Evolutionary conservation across 2,329 filamentous ascomycete species (phyloP), one percentile per base, ranked within the genome.

Genomic region (Colletotrichum neosansevieriae): DNA sequence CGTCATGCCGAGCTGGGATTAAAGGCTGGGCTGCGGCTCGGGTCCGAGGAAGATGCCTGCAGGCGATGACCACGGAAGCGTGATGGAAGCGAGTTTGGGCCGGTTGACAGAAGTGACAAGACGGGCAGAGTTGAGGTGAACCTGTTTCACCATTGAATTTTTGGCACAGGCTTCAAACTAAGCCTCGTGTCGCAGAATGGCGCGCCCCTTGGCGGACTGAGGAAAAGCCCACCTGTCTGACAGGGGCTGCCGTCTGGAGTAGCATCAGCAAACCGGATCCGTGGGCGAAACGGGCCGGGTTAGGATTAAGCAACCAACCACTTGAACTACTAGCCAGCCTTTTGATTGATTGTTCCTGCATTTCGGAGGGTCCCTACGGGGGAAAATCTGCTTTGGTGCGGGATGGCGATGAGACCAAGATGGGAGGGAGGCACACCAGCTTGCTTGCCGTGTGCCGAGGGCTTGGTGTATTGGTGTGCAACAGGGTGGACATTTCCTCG

Each of bases 131-230:
- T 60, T 44, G 63, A 69, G 67, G 67, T 69, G 63, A 69, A 62
- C 34, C 51, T 69, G 67, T 69, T 69, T 69, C 67, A 69, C 67
- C 67, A 69, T 62, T 7, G 24, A 11, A 5, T 19, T 53, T 66
- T 69, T 62, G 67, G 67, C 63, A 67, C 67, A 67, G 67, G 67
- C 67, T 69, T 69, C 63, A 69, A 69, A 69, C 67, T 61, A 51
- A 60, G 67, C 67, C 67, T 69, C 63, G 40, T 60, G 67, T 69
- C 57, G 44, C 67, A 69, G 57, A 42, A 62, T 58, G 56, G 49
- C 36, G 65, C 54, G 38, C 59, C 65, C 64, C 60, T 54, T 64
- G 60, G 60, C 21, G 45, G 34, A 58, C 11, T 29, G 6, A 29
- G 6, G 29, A 29, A 7, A 7, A 29, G 7, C 49, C 32, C 44